Conservation (phyloP, 2,329 filamentous ascomycete species). For the Gaeumannomyces sp. region DNA sequence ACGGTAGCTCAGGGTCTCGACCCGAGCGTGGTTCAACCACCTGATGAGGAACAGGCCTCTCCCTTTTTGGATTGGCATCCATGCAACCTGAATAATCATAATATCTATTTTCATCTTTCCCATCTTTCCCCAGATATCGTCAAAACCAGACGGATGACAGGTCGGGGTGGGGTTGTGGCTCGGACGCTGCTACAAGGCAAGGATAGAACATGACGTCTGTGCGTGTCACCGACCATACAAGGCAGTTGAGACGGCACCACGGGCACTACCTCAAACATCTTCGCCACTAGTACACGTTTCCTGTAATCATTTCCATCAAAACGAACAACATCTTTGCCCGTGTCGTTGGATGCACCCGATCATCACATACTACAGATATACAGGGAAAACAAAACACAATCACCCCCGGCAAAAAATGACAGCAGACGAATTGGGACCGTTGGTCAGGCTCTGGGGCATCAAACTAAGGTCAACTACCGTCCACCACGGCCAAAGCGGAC, state of each 20-base stretch:
- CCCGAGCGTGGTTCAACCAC: no score
- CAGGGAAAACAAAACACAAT: no score
- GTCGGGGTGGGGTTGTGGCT: neutral
- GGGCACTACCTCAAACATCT: neutral
- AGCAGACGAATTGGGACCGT: conserved; percentile 32
- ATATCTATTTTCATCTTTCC: neutral
- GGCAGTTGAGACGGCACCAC: no score
- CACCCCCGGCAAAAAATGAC: neutral
- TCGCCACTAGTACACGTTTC: neutral
- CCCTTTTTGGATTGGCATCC: neutral
- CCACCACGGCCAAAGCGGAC: conserved; percentile 29
- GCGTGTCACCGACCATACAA: neutral
- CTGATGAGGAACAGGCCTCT: neutral
- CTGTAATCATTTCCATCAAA: neutral
- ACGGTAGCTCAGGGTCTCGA: no score
- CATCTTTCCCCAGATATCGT: neutral
- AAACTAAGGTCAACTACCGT: conserved; percentile 40
- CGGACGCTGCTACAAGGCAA: neutral
- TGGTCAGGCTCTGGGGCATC: conserved; percentile 50
- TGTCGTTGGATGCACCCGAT: neutral
- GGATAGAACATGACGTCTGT: neutral
- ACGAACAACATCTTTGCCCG: neutral
- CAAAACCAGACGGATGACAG: neutral
- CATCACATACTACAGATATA: neutral
- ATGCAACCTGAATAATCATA: neutral